Percentiles rank a stretch among this genome's conserved stretches.
phyloP scores from a whole-genome alignment of 352 stramenopile genomes.

The Ophiocytium majus region DNA sequence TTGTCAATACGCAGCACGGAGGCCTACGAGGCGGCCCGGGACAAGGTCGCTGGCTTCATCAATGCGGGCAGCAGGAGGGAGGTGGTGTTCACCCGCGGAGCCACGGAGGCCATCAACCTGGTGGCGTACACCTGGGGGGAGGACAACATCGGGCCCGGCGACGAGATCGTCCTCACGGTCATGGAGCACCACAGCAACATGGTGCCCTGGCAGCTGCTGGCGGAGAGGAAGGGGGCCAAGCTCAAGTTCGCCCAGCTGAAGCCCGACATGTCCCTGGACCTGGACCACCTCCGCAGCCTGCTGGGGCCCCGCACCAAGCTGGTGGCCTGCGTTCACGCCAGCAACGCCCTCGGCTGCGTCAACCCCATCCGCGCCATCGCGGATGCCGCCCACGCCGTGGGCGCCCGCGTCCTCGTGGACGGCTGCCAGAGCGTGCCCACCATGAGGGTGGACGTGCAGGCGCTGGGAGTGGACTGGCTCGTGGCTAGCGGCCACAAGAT shows the following conservation, averaged over 20 bases:
- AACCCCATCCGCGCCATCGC: conserved; percentile 71
- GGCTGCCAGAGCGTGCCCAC: conserved; percentile 74
- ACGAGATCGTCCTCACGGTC: conserved; percentile 75
- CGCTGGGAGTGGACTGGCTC: conserved; percentile 72
- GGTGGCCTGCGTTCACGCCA: conserved; percentile 69
- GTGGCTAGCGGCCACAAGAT: conserved; percentile 77
- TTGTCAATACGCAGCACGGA: conserved; percentile 70
- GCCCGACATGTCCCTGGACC: conserved; percentile 58
- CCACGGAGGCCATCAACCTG: conserved; percentile 76
- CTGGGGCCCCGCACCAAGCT: conserved; percentile 68
- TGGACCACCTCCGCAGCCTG: conserved; percentile 59
- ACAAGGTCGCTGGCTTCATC: conserved; percentile 67
- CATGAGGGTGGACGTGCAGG: conserved; percentile 71
- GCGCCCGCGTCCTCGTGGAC: conserved; percentile 70
- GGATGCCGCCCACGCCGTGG: conserved; percentile 59
- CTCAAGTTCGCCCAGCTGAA: conserved; percentile 68
- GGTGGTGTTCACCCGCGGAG: conserved; percentile 74
- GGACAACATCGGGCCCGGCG: conserved; percentile 61
- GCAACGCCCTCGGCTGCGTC: conserved; percentile 70
- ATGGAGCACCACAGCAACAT: conserved; percentile 80
- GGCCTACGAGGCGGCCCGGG: conserved; percentile 68
- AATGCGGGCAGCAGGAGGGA: conserved; percentile 67
- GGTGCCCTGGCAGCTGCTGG: conserved; percentile 76
- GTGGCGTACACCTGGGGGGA: conserved; percentile 67
- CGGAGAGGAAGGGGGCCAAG: conserved; percentile 60